These are phyloP conservation scores for Kodamaea alishanica DNA, from an alignment of 1,139 yeast genomes.

Conservation along the genomic window DNA sequence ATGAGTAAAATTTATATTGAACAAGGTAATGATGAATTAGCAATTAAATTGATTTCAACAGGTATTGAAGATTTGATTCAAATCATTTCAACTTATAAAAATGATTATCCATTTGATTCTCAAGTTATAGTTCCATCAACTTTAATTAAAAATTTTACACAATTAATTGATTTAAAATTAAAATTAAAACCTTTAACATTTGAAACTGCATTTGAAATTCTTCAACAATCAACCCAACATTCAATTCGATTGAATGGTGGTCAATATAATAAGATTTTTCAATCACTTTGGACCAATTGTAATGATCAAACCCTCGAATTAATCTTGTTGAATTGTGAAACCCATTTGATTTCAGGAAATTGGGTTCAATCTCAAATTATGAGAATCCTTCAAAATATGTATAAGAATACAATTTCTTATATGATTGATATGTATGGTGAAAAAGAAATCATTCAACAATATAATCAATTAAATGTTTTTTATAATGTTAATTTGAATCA, in stretches of 20 bases:
- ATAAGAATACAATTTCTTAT: conserved; percentile 22
- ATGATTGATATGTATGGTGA: conserved; percentile 15
- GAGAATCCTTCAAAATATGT: conserved; percentile 24
- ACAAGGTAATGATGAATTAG: conserved; percentile 22
- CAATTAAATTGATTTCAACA: conserved; percentile 21
- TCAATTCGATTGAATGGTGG: conserved; percentile 18
- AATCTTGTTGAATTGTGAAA: conserved; percentile 27
- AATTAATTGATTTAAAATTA: conserved; percentile 11
- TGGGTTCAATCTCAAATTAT: conserved; percentile 25
- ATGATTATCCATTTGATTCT: conserved; percentile 18
- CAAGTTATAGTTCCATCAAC: conserved; percentile 19
- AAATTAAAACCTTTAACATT: conserved; percentile 3
- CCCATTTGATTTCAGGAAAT: conserved; percentile 28
- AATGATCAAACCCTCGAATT: conserved; percentile 13
- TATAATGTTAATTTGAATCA: conserved; percentile 20
- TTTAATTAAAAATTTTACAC: conserved; percentile 19
- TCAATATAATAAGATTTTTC: conserved; percentile 19
- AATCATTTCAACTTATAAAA: conserved; percentile 13
- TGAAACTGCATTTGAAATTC: conserved; percentile 1
- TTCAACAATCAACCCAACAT: conserved; percentile 1
- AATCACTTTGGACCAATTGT: conserved; percentile 13
- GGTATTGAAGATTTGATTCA: conserved; percentile 25
- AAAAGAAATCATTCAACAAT: conserved; percentile 15
- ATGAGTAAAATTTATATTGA: conserved; percentile 28
- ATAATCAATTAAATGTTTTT: conserved; percentile 24